These are phyloP conservation scores for Talaromyces sp. DNA, from an alignment of 2,329 filamentous ascomycete genomes.

Conservation along the genomic window DNA sequence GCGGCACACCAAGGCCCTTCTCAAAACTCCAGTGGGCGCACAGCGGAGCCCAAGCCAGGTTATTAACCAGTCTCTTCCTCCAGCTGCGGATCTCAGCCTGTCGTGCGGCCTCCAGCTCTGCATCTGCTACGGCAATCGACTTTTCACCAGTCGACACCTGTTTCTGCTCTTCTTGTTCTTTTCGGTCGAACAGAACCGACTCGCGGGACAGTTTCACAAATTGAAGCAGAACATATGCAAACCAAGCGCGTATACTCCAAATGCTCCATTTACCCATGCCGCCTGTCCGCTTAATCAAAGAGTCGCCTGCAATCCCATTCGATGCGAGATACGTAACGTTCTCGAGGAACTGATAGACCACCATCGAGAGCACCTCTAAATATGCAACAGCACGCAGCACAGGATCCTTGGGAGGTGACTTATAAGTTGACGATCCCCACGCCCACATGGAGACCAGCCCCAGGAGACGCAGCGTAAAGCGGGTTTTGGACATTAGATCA, in stretches of 20 bases:
- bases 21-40: conserved; percentile 80
- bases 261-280: conserved; percentile 61
- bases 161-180: conserved; percentile 27
- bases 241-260: conserved; percentile 79
- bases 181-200: conserved; percentile 32
- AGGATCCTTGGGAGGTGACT: conserved; percentile 41
- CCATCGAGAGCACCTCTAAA: conserved; percentile 64
- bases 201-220: conserved; percentile 61
- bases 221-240: conserved; percentile 72
- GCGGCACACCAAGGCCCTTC: conserved; percentile 58
- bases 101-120: conserved; percentile 31
- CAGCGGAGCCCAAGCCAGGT: conserved; percentile 74
- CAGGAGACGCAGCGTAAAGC: conserved; percentile 57
- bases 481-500: conserved; percentile 49
- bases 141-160: conserved; percentile 22
- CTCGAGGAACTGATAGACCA: conserved; percentile 74
- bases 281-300: conserved; percentile 40
- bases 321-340: conserved; percentile 74
- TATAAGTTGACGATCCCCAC: conserved; percentile 66
- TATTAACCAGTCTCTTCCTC: conserved; percentile 62
- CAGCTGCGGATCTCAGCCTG: conserved; percentile 52
- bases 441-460: conserved; percentile 71
- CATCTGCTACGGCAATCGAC: conserved; percentile 10
- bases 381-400: conserved; percentile 56
- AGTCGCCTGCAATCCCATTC: conserved; percentile 63